phyloP scores from a whole-genome alignment of 2,329 filamentous ascomycete species.

The Ramularia endophylla region DNA sequence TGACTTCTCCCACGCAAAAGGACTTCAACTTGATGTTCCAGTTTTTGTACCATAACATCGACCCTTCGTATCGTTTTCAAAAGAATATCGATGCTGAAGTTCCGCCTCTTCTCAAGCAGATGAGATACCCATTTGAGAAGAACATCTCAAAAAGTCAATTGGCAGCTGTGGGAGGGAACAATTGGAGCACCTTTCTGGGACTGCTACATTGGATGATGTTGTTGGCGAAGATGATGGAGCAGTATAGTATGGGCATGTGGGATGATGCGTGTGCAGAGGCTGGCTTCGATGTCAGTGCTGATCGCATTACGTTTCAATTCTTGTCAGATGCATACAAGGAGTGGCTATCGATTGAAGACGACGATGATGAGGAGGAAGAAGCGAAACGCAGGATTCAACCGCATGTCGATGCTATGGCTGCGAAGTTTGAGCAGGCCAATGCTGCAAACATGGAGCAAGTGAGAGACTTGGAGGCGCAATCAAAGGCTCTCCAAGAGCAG shows the following conservation, averaged over 20 bases:
- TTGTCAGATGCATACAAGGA: slow-evolving; percentile 84
- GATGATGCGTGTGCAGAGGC: slow-evolving; percentile 85
- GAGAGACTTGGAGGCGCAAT: slow-evolving; percentile 78
- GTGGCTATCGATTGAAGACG: slow-evolving; percentile 75
- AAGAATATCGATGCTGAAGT: slow-evolving; percentile 96
- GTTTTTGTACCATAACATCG: slow-evolving; percentile 93
- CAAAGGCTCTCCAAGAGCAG: slow-evolving; percentile 71
- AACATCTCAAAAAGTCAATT: slow-evolving; percentile 96
- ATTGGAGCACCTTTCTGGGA: slow-evolving; percentile 92
- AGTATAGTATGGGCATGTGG: slow-evolving; percentile 71
- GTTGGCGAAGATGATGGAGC: slow-evolving; percentile 85
- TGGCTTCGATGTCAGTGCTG: slow-evolving; percentile 79
- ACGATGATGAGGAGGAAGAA: slow-evolving; percentile 80
- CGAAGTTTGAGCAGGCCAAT: slow-evolving; percentile 79
- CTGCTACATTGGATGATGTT: slow-evolving; percentile 99
- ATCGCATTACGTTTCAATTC: slow-evolving; percentile 93
- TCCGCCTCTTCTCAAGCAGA: slow-evolving; percentile 81
- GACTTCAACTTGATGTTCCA: slow-evolving; percentile 98
- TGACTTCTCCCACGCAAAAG: slow-evolving; percentile 93
- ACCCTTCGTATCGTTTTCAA: slow-evolving; percentile 86
- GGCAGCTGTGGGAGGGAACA: slow-evolving; percentile 88
- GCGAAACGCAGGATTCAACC: slow-evolving; percentile 72
- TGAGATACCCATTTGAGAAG: slow-evolving; percentile 91
- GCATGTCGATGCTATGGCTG: slow-evolving; percentile 81
- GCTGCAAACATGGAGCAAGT: slow-evolving; percentile 79